Conservation (phyloP, 1,284 basidiomycete species). For the Trametes polyzona region DNA sequence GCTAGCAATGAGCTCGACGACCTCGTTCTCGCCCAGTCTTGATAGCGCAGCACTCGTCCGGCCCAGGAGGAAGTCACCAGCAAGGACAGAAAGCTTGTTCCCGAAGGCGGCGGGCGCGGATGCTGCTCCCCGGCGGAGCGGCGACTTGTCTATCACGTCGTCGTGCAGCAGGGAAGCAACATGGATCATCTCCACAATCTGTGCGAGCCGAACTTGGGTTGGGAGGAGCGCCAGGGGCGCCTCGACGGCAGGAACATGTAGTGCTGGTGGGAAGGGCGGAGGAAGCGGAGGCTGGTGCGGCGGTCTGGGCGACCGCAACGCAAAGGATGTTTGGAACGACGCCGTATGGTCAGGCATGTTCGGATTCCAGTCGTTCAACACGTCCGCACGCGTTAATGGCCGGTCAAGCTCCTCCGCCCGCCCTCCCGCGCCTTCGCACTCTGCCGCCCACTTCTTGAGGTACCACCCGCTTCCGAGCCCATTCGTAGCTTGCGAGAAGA, state of each 20-base stretch:
- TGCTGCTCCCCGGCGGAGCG: conserved; percentile 79
- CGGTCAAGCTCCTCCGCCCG: conserved; percentile 62
- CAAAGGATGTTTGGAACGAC: conserved; percentile 54
- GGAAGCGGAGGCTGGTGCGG: conserved; percentile 45
- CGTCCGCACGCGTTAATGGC: conserved; percentile 71
- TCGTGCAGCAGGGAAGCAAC: conserved; percentile 96
- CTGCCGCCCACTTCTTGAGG: conserved; percentile 49
- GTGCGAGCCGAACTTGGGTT: conserved; percentile 90
- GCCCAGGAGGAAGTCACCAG: conserved; percentile 95
- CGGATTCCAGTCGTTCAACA: conserved; percentile 88
- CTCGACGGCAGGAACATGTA: conserved; percentile 37
- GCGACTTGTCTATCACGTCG: conserved; percentile 90
- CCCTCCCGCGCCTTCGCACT: conserved; percentile 46
- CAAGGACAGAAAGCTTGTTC: conserved; percentile 95
- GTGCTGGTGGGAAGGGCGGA: conserved; percentile 37
- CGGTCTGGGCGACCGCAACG: conserved; percentile 45
- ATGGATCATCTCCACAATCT: conserved; percentile 99
- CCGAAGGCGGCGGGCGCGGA: conserved; percentile 90
- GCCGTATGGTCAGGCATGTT: conserved; percentile 72
- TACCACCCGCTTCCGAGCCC: conserved; percentile 64
- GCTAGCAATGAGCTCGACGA: conserved; percentile 91
- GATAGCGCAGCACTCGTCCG: conserved; percentile 89
- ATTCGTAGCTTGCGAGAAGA: conserved; percentile 93
- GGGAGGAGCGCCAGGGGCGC: conserved; percentile 60
- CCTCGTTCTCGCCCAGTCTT: conserved; percentile 85